phyloP scores from a whole-genome alignment of 2,329 filamentous ascomycete genomes.

The Claviceps cyperi region DNA sequence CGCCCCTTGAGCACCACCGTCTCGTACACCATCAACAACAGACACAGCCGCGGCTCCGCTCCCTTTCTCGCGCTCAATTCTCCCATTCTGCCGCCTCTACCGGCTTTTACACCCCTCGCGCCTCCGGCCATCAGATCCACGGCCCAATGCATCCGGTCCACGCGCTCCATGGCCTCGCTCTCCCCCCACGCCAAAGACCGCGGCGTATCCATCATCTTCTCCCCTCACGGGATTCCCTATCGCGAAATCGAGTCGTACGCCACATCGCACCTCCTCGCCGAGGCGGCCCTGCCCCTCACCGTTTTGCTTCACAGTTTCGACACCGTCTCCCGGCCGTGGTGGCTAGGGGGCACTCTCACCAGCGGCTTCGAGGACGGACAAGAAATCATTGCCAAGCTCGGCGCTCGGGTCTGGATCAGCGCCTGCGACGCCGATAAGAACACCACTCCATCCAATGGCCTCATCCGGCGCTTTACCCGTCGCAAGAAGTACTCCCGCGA shows the following conservation, averaged over 20 bases:
- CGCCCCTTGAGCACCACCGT: slow-evolving; percentile 9
- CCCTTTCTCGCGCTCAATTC: slow-evolving; percentile 1
- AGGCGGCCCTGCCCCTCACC: slow-evolving; percentile 46
- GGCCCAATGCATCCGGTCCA: slow-evolving; percentile 20
- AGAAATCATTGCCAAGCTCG: slow-evolving; percentile 20
- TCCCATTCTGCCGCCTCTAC: slow-evolving; percentile 2
- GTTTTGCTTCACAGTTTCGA: slow-evolving; percentile 52
- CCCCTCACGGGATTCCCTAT: slow-evolving; percentile 47
- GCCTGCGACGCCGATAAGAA: slow-evolving; percentile 33
- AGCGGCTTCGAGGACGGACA: slow-evolving; percentile 41
- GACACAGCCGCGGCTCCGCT: neutral
- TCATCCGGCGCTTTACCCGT: slow-evolving; percentile 35
- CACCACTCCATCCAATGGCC: slow-evolving; percentile 25
- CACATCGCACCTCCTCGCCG: slow-evolving; percentile 38
- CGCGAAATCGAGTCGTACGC: slow-evolving; percentile 39
- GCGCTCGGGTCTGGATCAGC: slow-evolving; percentile 23
- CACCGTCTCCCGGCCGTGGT: slow-evolving; percentile 43
- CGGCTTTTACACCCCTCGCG: slow-evolving; percentile 17
- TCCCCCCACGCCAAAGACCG: slow-evolving; percentile 21
- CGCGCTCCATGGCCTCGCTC: slow-evolving; percentile 22
- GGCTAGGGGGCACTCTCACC: slow-evolving; percentile 44
- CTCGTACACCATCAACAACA: slow-evolving; percentile 4
- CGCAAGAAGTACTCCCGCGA: slow-evolving; percentile 28
- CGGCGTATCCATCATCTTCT: slow-evolving; percentile 48
- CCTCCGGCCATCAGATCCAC: slow-evolving; percentile 20